Evolutionary conservation across 2,329 filamentous ascomycete genomes (phyloP).

Genomic region (Epichloe brachyelytri): DNA sequence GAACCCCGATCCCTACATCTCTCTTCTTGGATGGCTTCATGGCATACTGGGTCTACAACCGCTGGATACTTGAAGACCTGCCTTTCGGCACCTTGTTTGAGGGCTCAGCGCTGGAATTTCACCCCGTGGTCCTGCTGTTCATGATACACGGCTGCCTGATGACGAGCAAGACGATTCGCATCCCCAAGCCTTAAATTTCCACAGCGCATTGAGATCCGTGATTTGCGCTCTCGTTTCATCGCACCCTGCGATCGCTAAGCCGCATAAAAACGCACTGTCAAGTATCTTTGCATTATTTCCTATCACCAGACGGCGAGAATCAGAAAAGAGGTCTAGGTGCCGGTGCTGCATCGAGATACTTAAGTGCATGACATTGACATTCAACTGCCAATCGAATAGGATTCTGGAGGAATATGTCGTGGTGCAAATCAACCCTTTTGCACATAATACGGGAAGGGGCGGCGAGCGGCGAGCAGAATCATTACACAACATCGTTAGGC

Average conservation of each 20-base stretch:
- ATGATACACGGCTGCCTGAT: constrained; percentile 84
- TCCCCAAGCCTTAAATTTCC: constrained; percentile 64
- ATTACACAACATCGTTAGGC: background rate
- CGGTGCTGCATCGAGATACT: background rate
- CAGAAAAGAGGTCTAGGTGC: background rate
- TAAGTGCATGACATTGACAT: background rate
- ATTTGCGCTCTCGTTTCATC: background rate
- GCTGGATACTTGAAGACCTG: constrained; percentile 67
- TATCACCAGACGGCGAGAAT: background rate
- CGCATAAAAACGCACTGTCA: background rate
- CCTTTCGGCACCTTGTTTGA: constrained; percentile 58
- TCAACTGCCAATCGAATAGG: too few species aligned
- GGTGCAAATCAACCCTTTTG: background rate
- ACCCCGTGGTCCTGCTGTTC: constrained; percentile 72
- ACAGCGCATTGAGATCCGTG: background rate
- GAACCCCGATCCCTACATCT: constrained; percentile 88
- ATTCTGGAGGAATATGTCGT: background rate
- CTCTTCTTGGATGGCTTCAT: constrained; percentile 70
- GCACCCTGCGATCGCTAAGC: background rate
- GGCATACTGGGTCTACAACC: constrained; percentile 76
- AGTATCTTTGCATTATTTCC: background rate
- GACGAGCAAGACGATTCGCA: constrained; percentile 88
- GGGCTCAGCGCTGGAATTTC: constrained; percentile 65
- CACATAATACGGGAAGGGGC: background rate
- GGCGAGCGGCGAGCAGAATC: background rate